Evolutionary conservation across 2,329 filamentous ascomycete genomes (phyloP), one percentile per base, ranked within the genome.

Genomic region (Botrytis byssoidea): DNA sequence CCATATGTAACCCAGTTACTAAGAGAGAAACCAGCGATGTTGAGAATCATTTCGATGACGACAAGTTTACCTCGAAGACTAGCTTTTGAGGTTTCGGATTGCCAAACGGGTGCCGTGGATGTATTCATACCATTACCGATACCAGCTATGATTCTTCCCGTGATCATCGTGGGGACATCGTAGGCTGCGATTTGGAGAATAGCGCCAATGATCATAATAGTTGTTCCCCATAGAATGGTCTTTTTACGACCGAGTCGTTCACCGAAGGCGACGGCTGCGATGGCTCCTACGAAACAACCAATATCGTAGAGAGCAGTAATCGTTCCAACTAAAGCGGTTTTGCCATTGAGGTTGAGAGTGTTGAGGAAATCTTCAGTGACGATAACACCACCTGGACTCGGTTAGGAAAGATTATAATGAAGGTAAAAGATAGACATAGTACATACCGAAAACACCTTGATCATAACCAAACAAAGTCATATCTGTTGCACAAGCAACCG

Each of bases 111-210:
- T 1, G 86, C 83, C 20, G 83, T 84, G 3, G 83, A 84, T 0
- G 84, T 85, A 73, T 85, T 85, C 78, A 85, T 84, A 80, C 92
- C 92, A 78, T 94, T 92, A 85, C 92, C 92, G 70, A 94, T 81
- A 81, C 92, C 92, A 68, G 92, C 90, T 78, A 95, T 84, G 73
- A 94, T 83, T 86, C 92, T 92, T 80, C 92, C 92, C 73, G 88
- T 87, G 9, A 77, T 76, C 61, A 79, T 80, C 88, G 90, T 81
- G 92, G 90, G 75, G 20, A 86, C 86, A 76, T 86, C 86, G 20
- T 12, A 72, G 18, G 72, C 83, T 18, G 86, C 85, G 25, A 78
- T 79, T 69, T 80, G 79, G 1, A 80, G 68, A 4, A 80, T 74
- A n/a, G 78, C 77, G 42, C 77, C 78, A 20, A 80, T 69, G 10